Base-by-base conservation (phyloP, 352 stramenopile species). In the Globisporangium emineosum region DNA sequence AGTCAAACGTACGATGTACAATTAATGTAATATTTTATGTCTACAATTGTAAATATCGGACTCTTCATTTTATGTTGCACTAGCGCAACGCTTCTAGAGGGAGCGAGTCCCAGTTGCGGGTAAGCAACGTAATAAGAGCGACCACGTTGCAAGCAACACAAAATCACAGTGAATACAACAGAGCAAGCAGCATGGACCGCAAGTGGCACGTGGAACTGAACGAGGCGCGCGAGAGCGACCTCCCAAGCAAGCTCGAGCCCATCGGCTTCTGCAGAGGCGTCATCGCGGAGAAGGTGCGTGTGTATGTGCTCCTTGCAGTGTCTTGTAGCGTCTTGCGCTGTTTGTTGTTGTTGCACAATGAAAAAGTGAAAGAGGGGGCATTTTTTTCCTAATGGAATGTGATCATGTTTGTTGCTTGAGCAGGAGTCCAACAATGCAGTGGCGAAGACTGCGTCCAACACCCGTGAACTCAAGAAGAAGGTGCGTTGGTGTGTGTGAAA, bases 391-490 rank as follows among this genome's bases (percentile, higher is more conserved):
- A 13, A 45, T 23, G 40, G 0, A 10, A 10, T 23, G 0, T 35
- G 35, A 23, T 13, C 47, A 23, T 67, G 10, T 10, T 42, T 35
- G 25, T 32, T 42, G n/a, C 15, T 2, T 21, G 43, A n/a, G 0
- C 59, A 93, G 83, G 76, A 85, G 27, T 65, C 72, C 27, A 77
- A 74, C 43, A 75, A 71, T 60, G 71, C 87, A 6, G 77, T 93
- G 52, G 76, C 81, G 15, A 92, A 83, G 71, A 71, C 83, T 15
- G 69, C 77, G 9, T 72, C 67, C 62, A 91, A 90, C 73, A 95
- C 83, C 25, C 77, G 68, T 9, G 87, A 95, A 63, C 80, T 95
- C 30, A 95, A 95, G 76, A 90, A 93, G 69, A 95, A 95, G 79
- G 87, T 95, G 37, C 51, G 64, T 43, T 3, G 4, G 9, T 57